Evolutionary conservation across 805 yeast species (phyloP), one percentile per base, ranked within the genome.

Genomic region (Zygotorulaspora florentina): DNA sequence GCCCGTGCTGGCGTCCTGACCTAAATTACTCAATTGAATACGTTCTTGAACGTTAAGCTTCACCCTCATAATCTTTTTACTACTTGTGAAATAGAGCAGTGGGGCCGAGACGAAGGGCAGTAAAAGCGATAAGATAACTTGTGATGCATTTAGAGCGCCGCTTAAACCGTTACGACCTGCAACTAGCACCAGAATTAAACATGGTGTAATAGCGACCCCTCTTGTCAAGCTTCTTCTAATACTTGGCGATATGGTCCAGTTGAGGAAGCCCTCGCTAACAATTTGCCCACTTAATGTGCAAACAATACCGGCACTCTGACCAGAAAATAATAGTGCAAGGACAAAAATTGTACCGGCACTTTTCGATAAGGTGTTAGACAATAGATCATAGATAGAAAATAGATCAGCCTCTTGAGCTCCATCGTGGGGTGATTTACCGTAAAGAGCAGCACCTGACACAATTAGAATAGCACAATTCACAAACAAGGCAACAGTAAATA

Each of bases 241-340:
- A 42, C 87, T 87, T 4, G 96, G 96, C 12, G 88, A 79, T 42
- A 89, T 73, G 8, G 84, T 71, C 87, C 96, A 86, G 53, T 77
- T 76, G 35, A 87, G 72, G 58, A 88, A 90, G 2, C 97, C 97
- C 65, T 89, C 97, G 61, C 87, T 82, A 9, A 89, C 93, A 87
- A 88, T 87, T 64, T 89, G 97, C 13, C 96, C 96, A 8, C 96
- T 89, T 51, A 89, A 72, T 0, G 97, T 89, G 62, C 95, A 88
- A n/a, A 89, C 96, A 27, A 91, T 86, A 30, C 96, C 97, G 1
- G 96, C 96, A 63, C 90, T 81, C 59, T 89, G 89, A 10, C 97
- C 97, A 33, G 91, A 83, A 48, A 87, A 83, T 36, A 90, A 68
- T 55, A 90, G 73, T 0, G 96, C 97, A 44, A 88, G 68, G 59